Conservation (phyloP, 352 stramenopile genomes). For the Plasmopara viticola region DNA sequence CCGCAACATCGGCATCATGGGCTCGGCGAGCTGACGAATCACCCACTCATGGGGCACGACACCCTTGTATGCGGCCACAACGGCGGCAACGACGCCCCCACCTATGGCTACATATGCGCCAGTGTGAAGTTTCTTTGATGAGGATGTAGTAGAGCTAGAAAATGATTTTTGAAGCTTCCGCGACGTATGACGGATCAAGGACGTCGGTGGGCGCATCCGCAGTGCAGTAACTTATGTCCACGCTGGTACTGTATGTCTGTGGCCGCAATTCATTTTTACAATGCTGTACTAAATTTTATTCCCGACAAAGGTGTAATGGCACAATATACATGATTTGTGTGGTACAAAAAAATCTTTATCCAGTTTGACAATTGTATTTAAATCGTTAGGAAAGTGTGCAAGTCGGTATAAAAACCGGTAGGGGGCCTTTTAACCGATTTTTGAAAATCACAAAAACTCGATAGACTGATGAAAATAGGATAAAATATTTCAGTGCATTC, state of each 20-base stretch:
- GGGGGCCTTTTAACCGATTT: too few species aligned
- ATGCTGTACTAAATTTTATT: too few species aligned
- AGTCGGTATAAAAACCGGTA: too few species aligned
- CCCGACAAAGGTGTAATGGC: too few species aligned
- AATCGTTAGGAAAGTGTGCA: too few species aligned
- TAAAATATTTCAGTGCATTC: too few species aligned
- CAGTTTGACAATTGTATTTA: too few species aligned
- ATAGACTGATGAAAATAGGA: too few species aligned
- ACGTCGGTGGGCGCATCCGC: constrained; percentile 14
- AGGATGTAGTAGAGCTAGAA: constrained; percentile 15
- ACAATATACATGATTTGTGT: too few species aligned
- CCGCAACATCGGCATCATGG: constrained; percentile 75
- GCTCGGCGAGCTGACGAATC: constrained; percentile 60
- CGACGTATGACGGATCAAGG: constrained; percentile 4
- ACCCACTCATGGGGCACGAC: constrained; percentile 72
- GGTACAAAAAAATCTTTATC: too few species aligned
- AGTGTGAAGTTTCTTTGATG: constrained; percentile 15
- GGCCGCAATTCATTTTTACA: not conserved
- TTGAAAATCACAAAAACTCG: too few species aligned
- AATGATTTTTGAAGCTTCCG: constrained; percentile 7
- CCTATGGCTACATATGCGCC: constrained; percentile 35
- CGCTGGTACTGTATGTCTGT: too few species aligned
- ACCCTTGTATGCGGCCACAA: constrained; percentile 54
- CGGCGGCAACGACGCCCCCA: constrained; percentile 44
- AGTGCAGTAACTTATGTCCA: constrained; percentile 4